Evolutionary conservation across 345 rosid genomes (phyloP).

Genomic region (Boechera divaricarpa): DNA sequence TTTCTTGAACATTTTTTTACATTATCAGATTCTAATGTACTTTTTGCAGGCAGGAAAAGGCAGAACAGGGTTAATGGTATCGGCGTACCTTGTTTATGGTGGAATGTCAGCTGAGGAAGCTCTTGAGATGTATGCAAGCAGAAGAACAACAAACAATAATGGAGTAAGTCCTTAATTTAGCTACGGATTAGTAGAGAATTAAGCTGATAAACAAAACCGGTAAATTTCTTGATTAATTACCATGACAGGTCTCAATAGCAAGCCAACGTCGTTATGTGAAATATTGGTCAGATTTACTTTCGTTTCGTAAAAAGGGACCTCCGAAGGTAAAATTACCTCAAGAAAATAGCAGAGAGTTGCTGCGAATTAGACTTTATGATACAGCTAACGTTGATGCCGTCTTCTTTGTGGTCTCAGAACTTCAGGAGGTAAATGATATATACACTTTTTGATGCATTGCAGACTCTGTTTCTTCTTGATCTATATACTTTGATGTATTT

Average conservation of each 20-base stretch:
- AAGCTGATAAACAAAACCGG: neutral
- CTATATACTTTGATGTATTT: neutral
- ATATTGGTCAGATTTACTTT: slow-evolving; percentile 65
- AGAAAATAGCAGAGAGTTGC: slow-evolving; percentile 67
- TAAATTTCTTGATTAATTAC: neutral
- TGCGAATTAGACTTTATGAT: slow-evolving; percentile 84
- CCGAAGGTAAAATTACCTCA: slow-evolving; percentile 66
- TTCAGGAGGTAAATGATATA: slow-evolving; percentile 65
- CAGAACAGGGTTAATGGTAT: slow-evolving; percentile 90
- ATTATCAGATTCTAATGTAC: slow-evolving; percentile 26
- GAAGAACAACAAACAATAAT: slow-evolving; percentile 92
- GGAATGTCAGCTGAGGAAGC: slow-evolving; percentile 91
- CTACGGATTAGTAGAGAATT: neutral
- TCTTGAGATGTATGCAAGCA: slow-evolving; percentile 78
- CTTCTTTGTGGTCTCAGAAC: slow-evolving; percentile 87
- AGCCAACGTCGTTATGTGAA: slow-evolving; percentile 94
- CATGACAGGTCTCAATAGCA: slow-evolving; percentile 82
- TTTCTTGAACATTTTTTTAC: neutral
- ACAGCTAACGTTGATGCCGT: slow-evolving; percentile 61
- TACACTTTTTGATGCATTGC: neutral
- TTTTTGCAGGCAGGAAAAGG: slow-evolving; percentile 92
- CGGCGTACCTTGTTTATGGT: slow-evolving; percentile 78
- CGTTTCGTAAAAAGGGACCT: slow-evolving; percentile 56
- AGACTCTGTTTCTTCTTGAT: neutral
- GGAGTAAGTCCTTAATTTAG: slow-evolving; percentile 62